A percentile compares a stretch with the other conserved stretches of the same genome.
Conservation (phyloP, 1,284 basidiomycete species). For the Trichosporon faecale region DNA sequence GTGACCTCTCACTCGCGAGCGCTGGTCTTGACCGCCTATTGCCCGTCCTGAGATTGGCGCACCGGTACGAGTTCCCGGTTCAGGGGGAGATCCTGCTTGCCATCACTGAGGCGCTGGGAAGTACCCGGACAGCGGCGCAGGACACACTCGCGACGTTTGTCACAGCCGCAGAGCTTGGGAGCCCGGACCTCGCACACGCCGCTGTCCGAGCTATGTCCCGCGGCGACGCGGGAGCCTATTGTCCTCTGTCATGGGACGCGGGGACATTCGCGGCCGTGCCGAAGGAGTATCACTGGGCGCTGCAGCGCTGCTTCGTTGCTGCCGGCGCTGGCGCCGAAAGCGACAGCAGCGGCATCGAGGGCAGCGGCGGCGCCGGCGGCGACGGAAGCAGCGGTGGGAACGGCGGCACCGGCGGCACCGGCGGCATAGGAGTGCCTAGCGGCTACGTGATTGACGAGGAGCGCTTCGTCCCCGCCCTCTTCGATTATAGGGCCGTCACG, state of each 20-base stretch:
- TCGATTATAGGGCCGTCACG: background rate
- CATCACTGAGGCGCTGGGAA: background rate
- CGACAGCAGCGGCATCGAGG: too few relatives aligned
- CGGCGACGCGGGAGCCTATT: background rate
- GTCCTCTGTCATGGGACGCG: background rate
- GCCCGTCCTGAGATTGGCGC: background rate
- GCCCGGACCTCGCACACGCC: background rate
- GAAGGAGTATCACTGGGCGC: background rate
- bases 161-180: background rate
- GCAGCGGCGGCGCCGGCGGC: background rate
- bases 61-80: conserved; percentile 1
- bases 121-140: background rate
- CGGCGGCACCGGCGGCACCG: background rate
- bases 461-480: background rate
- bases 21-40: background rate
- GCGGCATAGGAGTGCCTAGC: background rate
- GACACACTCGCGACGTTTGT: background rate
- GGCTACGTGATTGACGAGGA: background rate
- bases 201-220: background rate
- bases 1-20: background rate
- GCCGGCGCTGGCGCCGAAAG: background rate
- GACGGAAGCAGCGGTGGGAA: too few relatives aligned
- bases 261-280: background rate
- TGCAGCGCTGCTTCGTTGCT: background rate
- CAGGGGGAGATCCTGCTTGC: background rate